Base-by-base conservation (phyloP, 305 asterid species). In the Striga hermonthica region DNA sequence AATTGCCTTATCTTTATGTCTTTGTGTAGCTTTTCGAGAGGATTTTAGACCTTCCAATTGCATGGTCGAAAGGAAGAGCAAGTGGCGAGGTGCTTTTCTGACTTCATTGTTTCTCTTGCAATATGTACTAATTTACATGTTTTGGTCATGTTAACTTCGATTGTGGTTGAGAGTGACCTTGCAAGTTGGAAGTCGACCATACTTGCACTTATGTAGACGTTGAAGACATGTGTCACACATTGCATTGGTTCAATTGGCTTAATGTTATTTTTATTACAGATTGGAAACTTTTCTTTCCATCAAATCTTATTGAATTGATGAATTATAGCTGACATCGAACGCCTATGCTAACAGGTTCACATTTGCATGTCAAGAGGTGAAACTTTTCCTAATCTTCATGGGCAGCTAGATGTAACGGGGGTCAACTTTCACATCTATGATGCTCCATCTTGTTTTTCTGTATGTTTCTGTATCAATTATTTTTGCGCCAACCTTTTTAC, bases 341-440 rank as follows among this genome's bases (percentile, higher is more conserved):
- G 15, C 74, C 41, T 76, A 57, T 66, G 55, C 70, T 65, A 43
- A 66, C 87, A 94, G 99, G 96, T 94, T 83, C 99, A 94, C 80
- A 85, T 94, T 78, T 94, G 99, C 88, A 90, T 94, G 99, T 91
- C 97, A 38, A 79, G 63, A 68, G 97, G 96, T 67, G 99, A 94
- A 74, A 86, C 83, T 9, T 94, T 94, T 83, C 97, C 97, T 47
- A 94, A 88, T 77, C 93, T 94, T 76, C 95, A 94, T 67, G 99
- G 99, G 78, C 97, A 94, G 86, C 95, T 94, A 77, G 97, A 94
- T 79, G 95, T 88, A 58, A 83, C 97, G 38, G 97, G 96, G 72
- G 74, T 90, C 86, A 84, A 79, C 68, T 94, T 94, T 80, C 90
- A 88, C 64, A 84, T 94, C 80, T 78, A 86, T 69, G 99, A 94